These are phyloP conservation scores for Capsicum rhomboideum DNA, from an alignment of 257 asterid species.

Conservation along the genomic window DNA sequence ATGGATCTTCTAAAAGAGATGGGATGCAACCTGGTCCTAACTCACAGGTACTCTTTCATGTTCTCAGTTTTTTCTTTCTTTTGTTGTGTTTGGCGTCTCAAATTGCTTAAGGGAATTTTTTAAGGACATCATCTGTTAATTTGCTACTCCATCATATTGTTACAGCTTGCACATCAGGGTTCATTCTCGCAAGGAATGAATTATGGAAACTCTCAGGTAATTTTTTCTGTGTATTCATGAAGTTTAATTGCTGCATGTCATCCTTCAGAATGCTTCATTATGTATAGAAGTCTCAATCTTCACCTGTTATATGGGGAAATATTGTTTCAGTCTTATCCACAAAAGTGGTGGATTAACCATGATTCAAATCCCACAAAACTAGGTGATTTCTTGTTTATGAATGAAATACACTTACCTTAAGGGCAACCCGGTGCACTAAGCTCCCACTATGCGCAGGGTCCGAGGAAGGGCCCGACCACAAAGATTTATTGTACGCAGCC, in stretches of 20 bases:
- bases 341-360: background rate
- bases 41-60: conserved; percentile 35
- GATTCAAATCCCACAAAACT: background rate
- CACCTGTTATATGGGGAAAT: background rate
- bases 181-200: conserved; percentile 69
- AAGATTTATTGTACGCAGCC: too few relatives aligned
- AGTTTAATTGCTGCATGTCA: background rate
- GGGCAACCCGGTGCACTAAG: too few relatives aligned
- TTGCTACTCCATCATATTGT: background rate
- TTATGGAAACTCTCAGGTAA: conserved; percentile 70
- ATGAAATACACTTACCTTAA: too few relatives aligned
- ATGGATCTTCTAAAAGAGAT: conserved; percentile 69
- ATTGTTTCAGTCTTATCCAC: background rate
- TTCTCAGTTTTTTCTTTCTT: background rate
- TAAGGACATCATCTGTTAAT: background rate
- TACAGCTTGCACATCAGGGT: conserved; percentile 62
- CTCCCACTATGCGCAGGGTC: too few relatives aligned
- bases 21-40: conserved; percentile 37
- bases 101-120: background rate
- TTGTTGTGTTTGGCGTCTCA: background rate
- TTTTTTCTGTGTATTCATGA: background rate
- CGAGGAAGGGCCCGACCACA: too few relatives aligned
- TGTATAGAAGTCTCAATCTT: background rate
- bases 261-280: background rate
- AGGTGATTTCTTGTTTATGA: too few relatives aligned